Base-by-base conservation (phyloP, 2,329 filamentous ascomycete genomes). In the Epichloe typhina region DNA sequence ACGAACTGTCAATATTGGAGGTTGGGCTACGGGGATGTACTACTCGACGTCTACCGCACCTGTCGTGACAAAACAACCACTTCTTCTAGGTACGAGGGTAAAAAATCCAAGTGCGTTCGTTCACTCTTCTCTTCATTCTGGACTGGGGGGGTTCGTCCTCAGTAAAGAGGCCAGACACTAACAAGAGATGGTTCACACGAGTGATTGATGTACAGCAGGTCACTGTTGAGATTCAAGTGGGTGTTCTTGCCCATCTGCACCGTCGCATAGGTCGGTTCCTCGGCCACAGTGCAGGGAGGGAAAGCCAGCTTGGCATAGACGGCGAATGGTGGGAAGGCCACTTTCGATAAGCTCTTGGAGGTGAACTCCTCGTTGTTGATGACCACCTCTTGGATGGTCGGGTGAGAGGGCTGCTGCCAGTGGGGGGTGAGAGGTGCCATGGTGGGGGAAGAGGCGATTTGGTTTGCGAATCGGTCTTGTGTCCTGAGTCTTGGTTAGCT, bases 171-270 rank as follows among this genome's bases (percentile, higher is more conserved):
- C 19, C 52, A 47, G 15, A 11, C 9, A 75, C 76, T 70, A 54
- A 82, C 79, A 53, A 84, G 70, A 61, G 77, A 79, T 23, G 81
- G 81, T 58, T 81, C 78, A 65, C 81, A 84, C 4, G 77, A 81
- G 66, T 84, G 81, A 64, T 84, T 84, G 57, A 83, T 79, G 65
- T 83, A 84, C 44, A 84, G 63, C 60, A 84, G 62, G 59, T 84
- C 80, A 58, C 76, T 82, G 68, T 84, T 84, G 42, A 84, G 68
- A 58, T 78, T 74, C 58, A 84, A 65, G 62, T 84, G 81, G 51
- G 67, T 67, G 56, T 76, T 63, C 50, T 67, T 67, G 53, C 72
- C 76, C 54, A 74, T 75, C 66, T 84, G 81, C 26, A 84, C 79
- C 2, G 80, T 83, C 33, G 80, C 77, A 58, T 84, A 84, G 11